These are phyloP conservation scores for Peribolospora baueri DNA, from an alignment of 768 basidiomycete genomes.

Conservation along the genomic window DNA sequence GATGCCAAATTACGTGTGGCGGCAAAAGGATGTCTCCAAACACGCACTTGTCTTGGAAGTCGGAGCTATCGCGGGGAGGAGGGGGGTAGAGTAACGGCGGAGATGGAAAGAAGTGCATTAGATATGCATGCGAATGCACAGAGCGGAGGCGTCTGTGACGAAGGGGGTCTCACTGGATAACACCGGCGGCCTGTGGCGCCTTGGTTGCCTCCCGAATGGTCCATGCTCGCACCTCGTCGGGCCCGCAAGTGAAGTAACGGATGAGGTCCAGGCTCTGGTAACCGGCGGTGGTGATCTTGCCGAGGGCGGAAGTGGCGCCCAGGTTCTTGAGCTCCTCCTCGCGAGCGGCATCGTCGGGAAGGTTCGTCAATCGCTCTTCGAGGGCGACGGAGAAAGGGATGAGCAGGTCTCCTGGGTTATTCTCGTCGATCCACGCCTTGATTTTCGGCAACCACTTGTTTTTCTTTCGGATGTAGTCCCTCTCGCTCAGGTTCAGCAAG, in stretches of 20 bases:
- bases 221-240: slow-evolving; percentile 93
- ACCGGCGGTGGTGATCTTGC: slow-evolving; percentile 87
- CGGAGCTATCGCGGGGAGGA: slow-evolving; percentile 31
- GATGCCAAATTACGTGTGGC: neutral
- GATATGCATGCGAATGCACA: neutral
- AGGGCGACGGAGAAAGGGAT: slow-evolving; percentile 93
- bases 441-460: slow-evolving; percentile 99
- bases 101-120: slow-evolving; percentile 1
- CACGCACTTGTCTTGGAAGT: slow-evolving; percentile 67
- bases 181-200: slow-evolving; percentile 90
- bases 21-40: neutral
- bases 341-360: slow-evolving; percentile 21
- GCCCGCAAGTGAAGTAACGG: slow-evolving; percentile 91
- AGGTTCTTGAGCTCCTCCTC: slow-evolving; percentile 52
- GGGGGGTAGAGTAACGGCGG: neutral
- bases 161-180: slow-evolving; percentile 52
- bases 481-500: slow-evolving; percentile 86
- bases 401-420: slow-evolving; percentile 84
- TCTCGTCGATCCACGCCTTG: slow-evolving; percentile 88
- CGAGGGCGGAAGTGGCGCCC: slow-evolving; percentile 39
- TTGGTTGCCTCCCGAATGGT: slow-evolving; percentile 82
- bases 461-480: slow-evolving; percentile 88
- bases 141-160: neutral
- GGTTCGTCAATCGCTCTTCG: slow-evolving; percentile 56
- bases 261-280: slow-evolving; percentile 72